phyloP scores from a whole-genome alignment of 1,284 basidiomycete species.

The Boletellus deceptivus region DNA sequence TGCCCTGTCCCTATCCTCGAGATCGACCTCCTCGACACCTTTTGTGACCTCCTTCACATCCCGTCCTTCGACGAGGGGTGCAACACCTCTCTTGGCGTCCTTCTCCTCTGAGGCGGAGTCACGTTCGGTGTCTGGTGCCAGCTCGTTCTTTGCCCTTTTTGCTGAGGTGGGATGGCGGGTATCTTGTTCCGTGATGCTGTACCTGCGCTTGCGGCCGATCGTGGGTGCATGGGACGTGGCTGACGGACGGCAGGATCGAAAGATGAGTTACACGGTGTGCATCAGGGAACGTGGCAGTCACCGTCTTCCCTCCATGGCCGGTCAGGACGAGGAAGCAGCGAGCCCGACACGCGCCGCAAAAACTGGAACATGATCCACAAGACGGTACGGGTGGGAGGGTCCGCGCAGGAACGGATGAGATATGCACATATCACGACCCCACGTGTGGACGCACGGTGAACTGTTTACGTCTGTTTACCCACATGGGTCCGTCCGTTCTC shows the following conservation, averaged over 20 bases:
- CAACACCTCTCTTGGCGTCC: slow-evolving; percentile 18
- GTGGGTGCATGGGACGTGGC: slow-evolving; percentile 73
- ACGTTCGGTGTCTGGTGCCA: slow-evolving; percentile 20
- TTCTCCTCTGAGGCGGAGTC: slow-evolving; percentile 22
- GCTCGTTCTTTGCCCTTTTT: slow-evolving; percentile 46
- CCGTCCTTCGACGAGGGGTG: slow-evolving; percentile 36
- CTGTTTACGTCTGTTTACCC: slow-evolving; percentile 25
- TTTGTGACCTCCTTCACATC: slow-evolving; percentile 66
- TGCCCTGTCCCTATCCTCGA: slow-evolving; percentile 43
- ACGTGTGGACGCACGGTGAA: not conserved
- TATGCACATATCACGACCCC: slow-evolving; percentile 3
- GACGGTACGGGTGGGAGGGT: not conserved
- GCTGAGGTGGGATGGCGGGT: slow-evolving; percentile 37
- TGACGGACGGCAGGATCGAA: slow-evolving; percentile 30
- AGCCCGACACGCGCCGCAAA: slow-evolving; percentile 66
- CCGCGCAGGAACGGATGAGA: not conserved
- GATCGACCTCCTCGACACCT: slow-evolving; percentile 66
- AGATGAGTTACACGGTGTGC: slow-evolving; percentile 2
- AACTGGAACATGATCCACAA: slow-evolving; percentile 59
- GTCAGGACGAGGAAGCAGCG: slow-evolving; percentile 67
- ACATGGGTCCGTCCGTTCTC: not conserved
- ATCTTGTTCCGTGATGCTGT: slow-evolving; percentile 53
- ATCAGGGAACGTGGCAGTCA: slow-evolving; percentile 35
- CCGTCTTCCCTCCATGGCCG: slow-evolving; percentile 74
- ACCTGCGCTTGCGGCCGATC: slow-evolving; percentile 61